Base-by-base conservation (phyloP, 495 filamentous ascomycete species). In the Tuber microsphaerosporum region DNA sequence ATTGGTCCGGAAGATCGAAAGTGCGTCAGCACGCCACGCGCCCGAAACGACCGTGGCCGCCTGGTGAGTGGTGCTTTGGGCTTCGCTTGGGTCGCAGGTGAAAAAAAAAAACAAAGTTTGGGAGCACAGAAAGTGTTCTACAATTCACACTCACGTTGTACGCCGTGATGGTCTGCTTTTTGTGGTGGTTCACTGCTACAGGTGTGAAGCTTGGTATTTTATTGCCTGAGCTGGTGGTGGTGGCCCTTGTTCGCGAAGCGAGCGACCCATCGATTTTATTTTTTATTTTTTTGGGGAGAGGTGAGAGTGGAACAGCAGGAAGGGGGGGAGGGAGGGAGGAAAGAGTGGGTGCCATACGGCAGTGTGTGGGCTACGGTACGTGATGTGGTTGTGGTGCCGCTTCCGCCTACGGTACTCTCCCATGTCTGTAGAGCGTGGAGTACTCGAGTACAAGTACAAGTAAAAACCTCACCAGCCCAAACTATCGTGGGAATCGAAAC, bases 1-100 rank as follows among this genome's bases (percentile, higher is more conserved):
- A 79, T 79, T 79, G 77, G 77, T 71, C 76, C 76, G 77, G 76
- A 79, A 79, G 77, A 79, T 79, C 77, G 73, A 79, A 75, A 78
- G 73, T 79, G 76, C 76, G 77, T 79, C 77, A 79, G 77, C 68
- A 79, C 78, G 77, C 77, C 77, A 79, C 73, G 71, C 70, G 70
- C 77, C 56, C 56, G 56, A 65, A 65, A 65, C 56, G 56, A 65
- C 56, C 10, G 56, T 65, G 56, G 56, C 56, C 56, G 56, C 12
- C 26, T 65, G 74, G 56, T 44, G 31, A 45, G 42, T 79, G 44
- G 75, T 76, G 72, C 71, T 74, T 79, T 79, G 71, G 56, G 44
- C 75, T 78, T 77, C 76, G 72, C 76, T 79, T 74, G 68, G 56
- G 69, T 71, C 72, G 68, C 76, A 75, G 71, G 44, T 17, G 43